Conservation (phyloP, 140 eudicot genomes). For the Cichorium intybus region DNA sequence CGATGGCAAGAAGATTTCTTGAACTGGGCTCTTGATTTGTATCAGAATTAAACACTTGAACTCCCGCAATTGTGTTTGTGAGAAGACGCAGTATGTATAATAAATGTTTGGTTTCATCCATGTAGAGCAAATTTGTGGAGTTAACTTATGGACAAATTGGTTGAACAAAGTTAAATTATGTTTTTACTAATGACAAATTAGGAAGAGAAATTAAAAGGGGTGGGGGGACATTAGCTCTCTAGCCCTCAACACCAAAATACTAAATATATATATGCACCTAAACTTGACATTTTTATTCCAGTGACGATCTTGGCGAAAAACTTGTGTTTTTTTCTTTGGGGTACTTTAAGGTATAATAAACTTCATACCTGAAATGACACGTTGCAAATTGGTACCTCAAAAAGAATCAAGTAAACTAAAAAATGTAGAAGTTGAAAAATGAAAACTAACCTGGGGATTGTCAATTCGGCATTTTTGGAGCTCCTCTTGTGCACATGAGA, state of each 20-base stretch:
- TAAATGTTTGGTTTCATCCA: background rate
- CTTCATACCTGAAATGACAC: constrained; percentile 37
- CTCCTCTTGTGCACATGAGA: constrained; percentile 70
- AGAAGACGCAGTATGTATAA: constrained; percentile 1
- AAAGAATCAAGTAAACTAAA: background rate
- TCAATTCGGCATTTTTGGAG: constrained; percentile 70
- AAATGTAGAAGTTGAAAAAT: background rate
- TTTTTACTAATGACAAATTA: constrained; percentile 1
- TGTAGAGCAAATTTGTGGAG: constrained; percentile 3
- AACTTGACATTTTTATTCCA: constrained; percentile 25
- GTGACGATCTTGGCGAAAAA: constrained; percentile 17
- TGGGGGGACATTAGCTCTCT: constrained; percentile 1
- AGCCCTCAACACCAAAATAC: constrained; percentile 11
- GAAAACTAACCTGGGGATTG: constrained; percentile 39
- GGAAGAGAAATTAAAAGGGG: background rate
- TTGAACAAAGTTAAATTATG: background rate
- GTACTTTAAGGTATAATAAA: constrained; percentile 32
- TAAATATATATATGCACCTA: constrained; percentile 23
- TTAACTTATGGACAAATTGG: constrained; percentile 12
- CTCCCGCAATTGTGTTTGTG: background rate
- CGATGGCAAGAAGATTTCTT: constrained; percentile 84
- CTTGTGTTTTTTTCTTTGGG: constrained; percentile 13
- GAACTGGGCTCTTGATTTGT: constrained; percentile 53
- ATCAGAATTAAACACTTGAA: background rate
- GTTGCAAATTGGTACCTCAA: constrained; percentile 22